Percentiles rank a stretch among this genome's conserved stretches.
These are phyloP conservation scores for Arabidopsis lyrata DNA, from an alignment of 441 rosid species.

Conservation along the genomic window DNA sequence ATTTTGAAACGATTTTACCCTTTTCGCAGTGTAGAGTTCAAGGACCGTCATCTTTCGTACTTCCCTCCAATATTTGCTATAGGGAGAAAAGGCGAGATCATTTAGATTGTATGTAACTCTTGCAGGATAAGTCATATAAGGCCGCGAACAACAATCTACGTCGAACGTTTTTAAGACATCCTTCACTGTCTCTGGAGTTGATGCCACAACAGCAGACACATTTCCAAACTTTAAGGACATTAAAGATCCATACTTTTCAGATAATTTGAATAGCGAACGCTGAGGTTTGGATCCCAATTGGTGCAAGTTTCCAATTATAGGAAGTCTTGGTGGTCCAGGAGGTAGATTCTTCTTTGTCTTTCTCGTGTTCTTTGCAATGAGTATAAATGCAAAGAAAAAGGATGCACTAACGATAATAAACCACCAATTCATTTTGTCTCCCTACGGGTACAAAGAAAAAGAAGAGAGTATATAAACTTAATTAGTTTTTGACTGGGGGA, in stretches of 20 bases:
- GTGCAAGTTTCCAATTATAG: conserved; percentile 42
- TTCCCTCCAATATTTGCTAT: conserved; percentile 39
- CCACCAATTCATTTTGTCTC: conserved; percentile 31
- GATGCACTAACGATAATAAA: conserved; percentile 27
- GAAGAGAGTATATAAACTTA: neutral
- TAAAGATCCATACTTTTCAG: conserved; percentile 29
- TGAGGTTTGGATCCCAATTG: conserved; percentile 40
- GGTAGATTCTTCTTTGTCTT: conserved; percentile 30
- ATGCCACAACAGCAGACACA: conserved; percentile 27
- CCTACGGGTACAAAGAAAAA: neutral
- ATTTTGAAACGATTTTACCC: conserved; percentile 39
- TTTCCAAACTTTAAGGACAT: conserved; percentile 36
- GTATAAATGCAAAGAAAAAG: conserved; percentile 26
- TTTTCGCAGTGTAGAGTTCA: conserved; percentile 39
- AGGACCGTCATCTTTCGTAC: conserved; percentile 36
- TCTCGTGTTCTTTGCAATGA: conserved; percentile 27
- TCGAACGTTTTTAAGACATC: conserved; percentile 43
- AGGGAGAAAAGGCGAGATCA: conserved; percentile 27
- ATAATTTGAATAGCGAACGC: conserved; percentile 30
- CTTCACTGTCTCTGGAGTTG: conserved; percentile 31
- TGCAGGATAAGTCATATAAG: conserved; percentile 35
- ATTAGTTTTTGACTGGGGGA: no score
- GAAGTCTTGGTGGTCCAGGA: conserved; percentile 40
- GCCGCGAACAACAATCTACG: conserved; percentile 30
- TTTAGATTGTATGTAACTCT: conserved; percentile 25